Conservation (phyloP, 129 eudicot species). For the Erigeron canadensis region DNA sequence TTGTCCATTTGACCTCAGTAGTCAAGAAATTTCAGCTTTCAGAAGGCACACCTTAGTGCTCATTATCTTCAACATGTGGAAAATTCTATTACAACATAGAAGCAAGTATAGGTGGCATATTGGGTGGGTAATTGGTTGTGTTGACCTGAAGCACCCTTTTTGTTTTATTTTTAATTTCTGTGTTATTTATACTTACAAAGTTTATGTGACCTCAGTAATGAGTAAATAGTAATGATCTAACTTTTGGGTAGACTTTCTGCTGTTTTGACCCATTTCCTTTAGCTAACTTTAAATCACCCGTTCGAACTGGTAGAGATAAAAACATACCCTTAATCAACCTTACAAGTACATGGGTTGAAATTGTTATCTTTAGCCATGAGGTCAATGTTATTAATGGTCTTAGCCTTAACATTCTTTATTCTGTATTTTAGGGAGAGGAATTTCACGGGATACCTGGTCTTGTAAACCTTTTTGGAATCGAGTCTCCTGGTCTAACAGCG, state of each 20-base stretch:
- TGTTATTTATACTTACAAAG: background rate
- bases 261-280: background rate
- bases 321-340: background rate
- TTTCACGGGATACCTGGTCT: slow-evolving; percentile 76
- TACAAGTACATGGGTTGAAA: background rate
- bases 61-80: background rate
- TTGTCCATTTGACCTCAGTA: background rate
- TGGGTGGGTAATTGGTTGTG: background rate
- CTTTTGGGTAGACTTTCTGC: too few species aligned
- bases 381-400: background rate
- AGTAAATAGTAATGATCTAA: too few species aligned
- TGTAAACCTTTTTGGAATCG: slow-evolving; percentile 84
- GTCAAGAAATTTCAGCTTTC: background rate
- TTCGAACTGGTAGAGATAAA: background rate
- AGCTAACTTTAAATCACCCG: background rate
- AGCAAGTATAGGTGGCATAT: background rate
- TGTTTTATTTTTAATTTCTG: background rate
- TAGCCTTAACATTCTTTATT: background rate
- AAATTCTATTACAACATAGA: too few species aligned
- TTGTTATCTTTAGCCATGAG: background rate
- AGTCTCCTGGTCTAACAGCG: slow-evolving; percentile 92
- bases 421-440: slow-evolving; percentile 66
- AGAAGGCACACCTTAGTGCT: background rate
- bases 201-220: too few species aligned
- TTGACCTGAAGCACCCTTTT: background rate